Conservation (phyloP, 345 rosid species). For the Cardamine resedifolia region DNA sequence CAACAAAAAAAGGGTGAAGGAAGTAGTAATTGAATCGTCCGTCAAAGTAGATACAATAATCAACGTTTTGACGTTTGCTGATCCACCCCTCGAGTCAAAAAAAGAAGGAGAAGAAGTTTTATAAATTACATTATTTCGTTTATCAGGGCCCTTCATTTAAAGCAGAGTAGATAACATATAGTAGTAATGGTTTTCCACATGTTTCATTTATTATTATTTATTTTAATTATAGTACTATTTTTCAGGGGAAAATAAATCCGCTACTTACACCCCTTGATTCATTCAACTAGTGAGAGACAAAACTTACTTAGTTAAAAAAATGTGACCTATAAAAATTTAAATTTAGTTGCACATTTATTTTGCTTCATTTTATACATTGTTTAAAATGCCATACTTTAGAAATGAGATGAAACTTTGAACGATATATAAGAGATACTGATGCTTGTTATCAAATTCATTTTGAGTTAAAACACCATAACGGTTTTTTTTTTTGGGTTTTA, state of each 20-base stretch:
- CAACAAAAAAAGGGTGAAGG: background rate
- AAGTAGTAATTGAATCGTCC: conserved; percentile 9
- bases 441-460: too few species aligned
- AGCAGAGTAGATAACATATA: background rate
- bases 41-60: background rate
- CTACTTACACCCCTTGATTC: background rate
- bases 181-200: conserved; percentile 18
- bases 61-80: conserved; percentile 13
- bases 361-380: too few species aligned
- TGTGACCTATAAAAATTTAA: background rate
- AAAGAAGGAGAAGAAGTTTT: background rate
- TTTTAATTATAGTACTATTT: background rate
- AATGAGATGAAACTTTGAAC: background rate
- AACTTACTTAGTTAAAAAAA: too few species aligned
- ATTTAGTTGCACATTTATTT: background rate
- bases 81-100: background rate
- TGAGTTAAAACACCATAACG: background rate
- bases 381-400: background rate
- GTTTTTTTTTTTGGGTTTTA: too few species aligned
- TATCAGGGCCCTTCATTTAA: conserved; percentile 7
- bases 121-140: background rate
- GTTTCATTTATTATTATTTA: background rate
- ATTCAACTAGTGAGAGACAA: background rate
- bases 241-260: conserved; percentile 10
- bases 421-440: background rate